Percentiles rank a stretch among this genome's conserved stretches.
Evolutionary conservation across 331 rosid genomes (phyloP).

Genomic region (Rosa hybrid): DNA sequence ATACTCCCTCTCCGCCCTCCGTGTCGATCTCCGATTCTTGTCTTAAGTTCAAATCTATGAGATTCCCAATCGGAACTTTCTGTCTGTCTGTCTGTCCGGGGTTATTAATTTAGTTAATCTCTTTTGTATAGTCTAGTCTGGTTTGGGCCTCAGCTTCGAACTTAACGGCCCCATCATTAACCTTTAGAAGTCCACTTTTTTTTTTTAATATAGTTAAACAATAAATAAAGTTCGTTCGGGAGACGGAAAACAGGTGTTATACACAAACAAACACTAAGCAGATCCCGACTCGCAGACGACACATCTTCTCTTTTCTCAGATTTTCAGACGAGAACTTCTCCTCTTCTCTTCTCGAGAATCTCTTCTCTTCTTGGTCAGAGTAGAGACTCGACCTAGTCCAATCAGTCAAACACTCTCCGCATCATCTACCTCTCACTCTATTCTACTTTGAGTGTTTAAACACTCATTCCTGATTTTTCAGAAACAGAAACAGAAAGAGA

Average conservation of each 20-base stretch:
- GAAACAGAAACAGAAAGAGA: too few species aligned
- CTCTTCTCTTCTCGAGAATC: too few species aligned
- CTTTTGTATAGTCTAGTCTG: not conserved
- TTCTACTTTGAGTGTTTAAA: too few species aligned
- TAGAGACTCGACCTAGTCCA: not conserved
- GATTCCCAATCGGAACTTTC: not conserved
- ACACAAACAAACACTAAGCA: too few species aligned
- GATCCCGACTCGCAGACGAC: not conserved
- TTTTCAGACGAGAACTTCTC: not conserved
- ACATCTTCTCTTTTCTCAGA: not conserved
- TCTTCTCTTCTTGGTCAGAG: not conserved
- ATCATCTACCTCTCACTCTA: too few species aligned
- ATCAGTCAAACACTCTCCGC: not conserved
- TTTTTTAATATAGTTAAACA: too few species aligned
- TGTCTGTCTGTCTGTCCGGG: too few species aligned
- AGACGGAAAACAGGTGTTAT: too few species aligned
- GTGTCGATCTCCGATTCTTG: not conserved
- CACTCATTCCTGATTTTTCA: too few species aligned
- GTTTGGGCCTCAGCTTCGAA: not conserved
- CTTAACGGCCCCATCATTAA: not conserved
- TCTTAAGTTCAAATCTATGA: not conserved
- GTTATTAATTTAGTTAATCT: not conserved
- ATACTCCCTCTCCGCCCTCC: conserved; percentile 5
- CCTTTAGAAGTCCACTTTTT: too few species aligned
- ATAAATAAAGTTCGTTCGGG: too few species aligned